Base-by-base conservation (phyloP, 2,329 filamentous ascomycete species). In the Neurospora sp. region DNA sequence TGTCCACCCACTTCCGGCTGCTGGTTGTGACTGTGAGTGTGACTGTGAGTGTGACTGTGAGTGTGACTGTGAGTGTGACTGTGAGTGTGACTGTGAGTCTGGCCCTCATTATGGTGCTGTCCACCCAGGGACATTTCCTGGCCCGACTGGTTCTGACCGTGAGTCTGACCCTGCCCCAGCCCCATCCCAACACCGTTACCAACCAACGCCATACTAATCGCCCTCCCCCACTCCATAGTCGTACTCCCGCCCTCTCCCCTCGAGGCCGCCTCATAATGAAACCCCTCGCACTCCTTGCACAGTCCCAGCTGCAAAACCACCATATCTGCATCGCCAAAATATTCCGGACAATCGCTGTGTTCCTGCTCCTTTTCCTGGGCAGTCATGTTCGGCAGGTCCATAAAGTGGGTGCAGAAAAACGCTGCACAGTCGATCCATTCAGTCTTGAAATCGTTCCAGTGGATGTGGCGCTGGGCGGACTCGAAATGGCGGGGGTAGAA, bases 371-470 rank as follows among this genome's bases (percentile, higher is more conserved):
- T 17, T 3, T 57, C 23, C 6, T 57, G 4, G 12, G 12, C 15
- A 6, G 2, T 62, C 23, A 62, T 62, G 0, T 0, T 33, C 28
- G 12, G 6, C 12, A 62, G 2, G 1, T 62, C 15, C 0, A 1
- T 0, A 0, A 62, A n/a, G 15, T 62, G 28, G 0, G 52, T 62
- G 8, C 12, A 62, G 28, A 10, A 17, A 10, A 62, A 62, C 1
- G 6, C 52, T 1, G 28, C 52, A 3, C 52, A 62, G 12, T 62
- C 52, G 6, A 17, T 1, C 23, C 23, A 62, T 33, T 62, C 23
- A 3, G 15, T 62, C 12, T 15, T 8, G 12, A 2, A 2, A 1
- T 62, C 28, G 8, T 62, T 17, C 52, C 52, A 62, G 28, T 33
- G 15, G 28, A 1, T 10, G 28, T 62, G 28, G 0, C 52, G 52